phyloP scores from a whole-genome alignment of 2,329 filamentous ascomycete genomes.

The Fusarium lyarnte region DNA sequence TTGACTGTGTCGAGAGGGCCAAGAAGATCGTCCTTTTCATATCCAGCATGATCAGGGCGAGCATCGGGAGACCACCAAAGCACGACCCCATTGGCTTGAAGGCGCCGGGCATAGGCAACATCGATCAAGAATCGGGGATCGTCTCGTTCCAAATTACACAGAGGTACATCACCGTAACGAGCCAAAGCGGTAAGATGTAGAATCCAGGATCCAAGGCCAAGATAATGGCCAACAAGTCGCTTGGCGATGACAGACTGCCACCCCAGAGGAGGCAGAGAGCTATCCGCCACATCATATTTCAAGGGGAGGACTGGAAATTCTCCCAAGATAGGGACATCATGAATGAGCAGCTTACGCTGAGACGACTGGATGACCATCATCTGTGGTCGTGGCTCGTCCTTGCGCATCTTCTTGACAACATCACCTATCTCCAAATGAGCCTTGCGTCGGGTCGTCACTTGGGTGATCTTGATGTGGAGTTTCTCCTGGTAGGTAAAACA shows the following conservation, averaged over 20 bases:
- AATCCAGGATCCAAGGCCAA: slow-evolving; percentile 93
- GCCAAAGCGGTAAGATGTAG: slow-evolving; percentile 87
- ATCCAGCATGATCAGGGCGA: slow-evolving; percentile 92
- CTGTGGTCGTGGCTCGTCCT: slow-evolving; percentile 81
- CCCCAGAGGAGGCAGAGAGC: slow-evolving; percentile 86
- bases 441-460: slow-evolving; percentile 90
- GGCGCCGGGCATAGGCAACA: slow-evolving; percentile 87
- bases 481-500: slow-evolving; percentile 89
- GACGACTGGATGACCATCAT: slow-evolving; percentile 93
- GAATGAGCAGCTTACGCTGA: slow-evolving; percentile 79
- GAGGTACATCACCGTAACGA: slow-evolving; percentile 89
- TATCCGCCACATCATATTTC: slow-evolving; percentile 83
- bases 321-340: slow-evolving; percentile 84
- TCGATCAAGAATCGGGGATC: slow-evolving; percentile 96
- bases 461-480: slow-evolving; percentile 84
- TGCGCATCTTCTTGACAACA: slow-evolving; percentile 87
- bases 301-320: slow-evolving; percentile 87
- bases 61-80: slow-evolving; percentile 95
- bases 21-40: slow-evolving; percentile 90
- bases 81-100: slow-evolving; percentile 92
- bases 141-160: slow-evolving; percentile 95
- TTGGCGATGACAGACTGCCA: slow-evolving; percentile 94
- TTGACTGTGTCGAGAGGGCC: slow-evolving; percentile 85
- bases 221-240: slow-evolving; percentile 86
- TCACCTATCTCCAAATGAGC: slow-evolving; percentile 89